Conservation (phyloP, 768 basidiomycete genomes). For the Kwoniella botswanensis region DNA sequence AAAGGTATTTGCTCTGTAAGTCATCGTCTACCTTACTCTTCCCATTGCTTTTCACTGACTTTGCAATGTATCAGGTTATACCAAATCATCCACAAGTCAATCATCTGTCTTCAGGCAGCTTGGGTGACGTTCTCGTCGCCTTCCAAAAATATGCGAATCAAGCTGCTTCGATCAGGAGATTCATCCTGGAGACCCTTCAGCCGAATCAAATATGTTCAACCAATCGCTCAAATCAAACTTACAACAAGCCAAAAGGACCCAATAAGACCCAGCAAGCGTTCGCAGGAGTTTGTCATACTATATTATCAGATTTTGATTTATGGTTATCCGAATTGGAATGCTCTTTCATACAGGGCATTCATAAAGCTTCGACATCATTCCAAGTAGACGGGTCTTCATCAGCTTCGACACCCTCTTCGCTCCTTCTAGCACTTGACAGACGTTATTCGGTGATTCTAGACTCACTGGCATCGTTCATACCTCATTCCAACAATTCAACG, state of each 20-base stretch:
- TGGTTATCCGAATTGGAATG: slow-evolving; percentile 41
- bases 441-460: slow-evolving; percentile 23
- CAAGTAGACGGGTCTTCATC: not conserved
- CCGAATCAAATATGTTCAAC: not conserved
- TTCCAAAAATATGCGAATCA: slow-evolving; percentile 19
- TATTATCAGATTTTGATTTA: slow-evolving; percentile 15
- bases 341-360: slow-evolving; percentile 21
- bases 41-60: not conserved
- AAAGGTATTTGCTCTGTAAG: slow-evolving; percentile 25
- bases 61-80: slow-evolving; percentile 17
- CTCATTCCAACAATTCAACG: slow-evolving; percentile 22
- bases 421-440: slow-evolving; percentile 24
- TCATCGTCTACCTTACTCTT: not conserved
- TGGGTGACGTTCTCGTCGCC: slow-evolving; percentile 19
- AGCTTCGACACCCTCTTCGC: slow-evolving; percentile 28
- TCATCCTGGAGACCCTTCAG: slow-evolving; percentile 7
- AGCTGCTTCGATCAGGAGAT: slow-evolving; percentile 23
- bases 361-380: not conserved
- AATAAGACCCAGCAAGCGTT: slow-evolving; percentile 43
- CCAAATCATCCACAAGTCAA: slow-evolving; percentile 31
- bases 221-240: not conserved
- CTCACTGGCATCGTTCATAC: slow-evolving; percentile 18
- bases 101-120: slow-evolving; percentile 24
- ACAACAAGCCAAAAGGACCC: not conserved
- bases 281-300: slow-evolving; percentile 35